A percentile compares a stretch with the other conserved stretches of the same genome.
These are phyloP conservation scores for Pharus latifolius DNA, from an alignment of 176 grass and related monocot genomes.

Conservation along the genomic window DNA sequence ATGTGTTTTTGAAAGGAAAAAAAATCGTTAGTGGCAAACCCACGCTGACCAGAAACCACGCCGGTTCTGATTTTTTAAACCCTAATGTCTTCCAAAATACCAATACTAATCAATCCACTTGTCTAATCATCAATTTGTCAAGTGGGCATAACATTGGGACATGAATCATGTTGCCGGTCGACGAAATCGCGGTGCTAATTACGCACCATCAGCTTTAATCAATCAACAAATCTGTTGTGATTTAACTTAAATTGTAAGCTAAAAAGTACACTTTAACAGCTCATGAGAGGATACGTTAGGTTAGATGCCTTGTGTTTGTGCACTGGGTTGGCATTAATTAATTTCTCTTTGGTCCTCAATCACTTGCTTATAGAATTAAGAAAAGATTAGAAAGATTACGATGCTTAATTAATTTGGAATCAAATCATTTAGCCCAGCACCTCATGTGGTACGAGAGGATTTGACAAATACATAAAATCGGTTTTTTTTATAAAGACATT, in stretches of 20 bases:
- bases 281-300: not conserved
- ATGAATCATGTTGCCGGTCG: constrained; percentile 7
- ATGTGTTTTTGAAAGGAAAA: too few relatives aligned
- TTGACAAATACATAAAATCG: too few relatives aligned
- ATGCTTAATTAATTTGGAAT: not conserved
- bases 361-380: not conserved
- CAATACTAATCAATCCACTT: not conserved
- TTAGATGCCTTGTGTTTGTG: not conserved
- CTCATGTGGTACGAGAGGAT: not conserved
- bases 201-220: not conserved
- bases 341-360: too few relatives aligned
- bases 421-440: not conserved
- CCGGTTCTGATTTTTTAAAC: too few relatives aligned
- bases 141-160: not conserved
- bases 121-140: not conserved
- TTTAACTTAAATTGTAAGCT: not conserved
- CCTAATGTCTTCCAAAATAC: too few relatives aligned
- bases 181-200: constrained; percentile 12
- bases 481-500: too few relatives aligned
- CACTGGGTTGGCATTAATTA: not conserved
- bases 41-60: too few relatives aligned
- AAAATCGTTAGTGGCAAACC: too few relatives aligned
- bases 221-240: not conserved
- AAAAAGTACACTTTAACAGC: too few relatives aligned
- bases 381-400: not conserved